Evolutionary conservation across 257 asterid species (phyloP).

Genomic region (Fraxinus americana): DNA sequence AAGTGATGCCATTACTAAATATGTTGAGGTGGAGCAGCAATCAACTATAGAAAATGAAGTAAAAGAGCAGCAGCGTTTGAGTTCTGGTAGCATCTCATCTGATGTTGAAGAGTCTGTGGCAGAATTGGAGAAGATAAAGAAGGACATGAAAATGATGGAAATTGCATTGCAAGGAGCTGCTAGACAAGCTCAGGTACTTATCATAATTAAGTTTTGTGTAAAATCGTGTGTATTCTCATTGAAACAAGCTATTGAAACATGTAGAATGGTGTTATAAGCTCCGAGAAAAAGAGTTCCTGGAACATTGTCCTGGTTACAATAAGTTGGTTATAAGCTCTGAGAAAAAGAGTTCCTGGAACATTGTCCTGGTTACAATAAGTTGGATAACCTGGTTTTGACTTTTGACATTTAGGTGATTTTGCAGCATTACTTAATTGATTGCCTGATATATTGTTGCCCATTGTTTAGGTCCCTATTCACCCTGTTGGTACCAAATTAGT

Average conservation of each 20-base stretch:
- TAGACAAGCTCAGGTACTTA: constrained; percentile 91
- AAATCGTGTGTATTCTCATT: constrained; percentile 9
- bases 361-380: background rate
- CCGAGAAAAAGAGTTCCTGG: background rate
- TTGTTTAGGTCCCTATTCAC: background rate
- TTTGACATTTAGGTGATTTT: background rate
- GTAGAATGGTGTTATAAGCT: constrained; percentile 6
- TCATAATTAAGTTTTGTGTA: constrained; percentile 4
- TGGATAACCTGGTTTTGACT: background rate
- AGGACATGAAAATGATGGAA: constrained; percentile 95
- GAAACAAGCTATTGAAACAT: background rate
- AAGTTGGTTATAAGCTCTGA: background rate
- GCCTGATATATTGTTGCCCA: constrained; percentile 5
- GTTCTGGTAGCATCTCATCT: constrained; percentile 45
- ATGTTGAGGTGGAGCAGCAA: constrained; percentile 41
- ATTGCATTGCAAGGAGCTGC: constrained; percentile 94
- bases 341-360: constrained; percentile 1
- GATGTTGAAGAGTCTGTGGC: constrained; percentile 44
- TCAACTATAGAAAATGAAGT: constrained; percentile 39
- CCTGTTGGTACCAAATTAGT: background rate
- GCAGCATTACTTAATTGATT: background rate
- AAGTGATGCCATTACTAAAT: constrained; percentile 36
- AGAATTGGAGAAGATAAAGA: constrained; percentile 74
- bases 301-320: background rate
- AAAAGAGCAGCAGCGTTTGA: constrained; percentile 37